These are phyloP conservation scores for Quillaja saponaria DNA, from an alignment of 306 rosid genomes.

Conservation along the genomic window DNA sequence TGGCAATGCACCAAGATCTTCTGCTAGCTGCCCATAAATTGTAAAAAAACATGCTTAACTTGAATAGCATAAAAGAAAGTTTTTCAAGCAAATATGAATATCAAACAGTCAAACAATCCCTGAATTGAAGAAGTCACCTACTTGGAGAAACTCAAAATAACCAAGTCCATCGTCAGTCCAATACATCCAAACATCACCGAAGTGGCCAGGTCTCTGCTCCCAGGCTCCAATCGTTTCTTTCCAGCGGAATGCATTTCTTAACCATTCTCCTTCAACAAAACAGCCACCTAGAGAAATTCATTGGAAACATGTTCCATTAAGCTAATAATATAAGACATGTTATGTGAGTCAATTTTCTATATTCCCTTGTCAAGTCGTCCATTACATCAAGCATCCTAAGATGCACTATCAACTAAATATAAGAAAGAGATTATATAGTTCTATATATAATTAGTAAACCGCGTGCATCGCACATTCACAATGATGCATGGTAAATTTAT, in stretches of 20 bases:
- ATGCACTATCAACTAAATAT: too few species aligned
- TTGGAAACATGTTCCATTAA: neutral
- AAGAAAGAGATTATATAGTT: too few species aligned
- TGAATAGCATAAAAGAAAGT: conserved; percentile 5
- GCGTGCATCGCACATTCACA: too few species aligned
- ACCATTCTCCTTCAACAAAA: conserved; percentile 92
- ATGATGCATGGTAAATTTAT: too few species aligned
- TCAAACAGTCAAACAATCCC: neutral
- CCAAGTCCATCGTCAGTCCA: conserved; percentile 99
- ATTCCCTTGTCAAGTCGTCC: too few species aligned
- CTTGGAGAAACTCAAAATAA: conserved; percentile 92
- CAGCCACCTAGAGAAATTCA: conserved; percentile 67
- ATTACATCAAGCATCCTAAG: too few species aligned
- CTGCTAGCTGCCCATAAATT: conserved; percentile 67
- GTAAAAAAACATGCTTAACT: neutral
- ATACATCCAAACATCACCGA: conserved; percentile 96
- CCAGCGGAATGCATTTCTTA: conserved; percentile 99
- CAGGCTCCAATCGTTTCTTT: conserved; percentile 81
- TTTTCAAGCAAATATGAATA: conserved; percentile 3
- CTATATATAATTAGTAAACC: too few species aligned
- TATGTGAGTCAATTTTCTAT: too few species aligned
- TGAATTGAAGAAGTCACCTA: conserved; percentile 30
- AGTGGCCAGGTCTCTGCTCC: conserved; percentile 99
- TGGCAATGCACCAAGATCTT: conserved; percentile 77
- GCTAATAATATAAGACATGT: too few species aligned